Conservation (phyloP, 2,329 filamentous ascomycete species). For the Aureobasidium subglaciale region DNA sequence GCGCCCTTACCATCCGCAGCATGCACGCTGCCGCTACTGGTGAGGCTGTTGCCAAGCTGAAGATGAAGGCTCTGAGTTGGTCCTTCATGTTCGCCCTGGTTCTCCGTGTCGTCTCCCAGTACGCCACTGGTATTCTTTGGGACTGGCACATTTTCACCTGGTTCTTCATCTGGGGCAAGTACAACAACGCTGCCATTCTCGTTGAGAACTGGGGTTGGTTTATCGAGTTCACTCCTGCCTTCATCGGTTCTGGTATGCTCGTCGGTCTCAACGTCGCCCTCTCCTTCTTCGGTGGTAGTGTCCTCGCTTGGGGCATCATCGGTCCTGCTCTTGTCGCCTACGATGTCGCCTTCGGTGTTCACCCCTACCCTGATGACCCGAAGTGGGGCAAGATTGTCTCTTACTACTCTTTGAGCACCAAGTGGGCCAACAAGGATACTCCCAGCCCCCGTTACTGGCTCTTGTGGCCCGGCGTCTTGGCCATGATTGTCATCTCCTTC, state of each 20-base stretch:
- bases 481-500: constrained; percentile 46
- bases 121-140: constrained; percentile 55
- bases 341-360: constrained; percentile 31
- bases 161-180: constrained; percentile 42
- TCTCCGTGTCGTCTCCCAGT: constrained; percentile 50
- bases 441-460: constrained; percentile 48
- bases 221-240: constrained; percentile 53
- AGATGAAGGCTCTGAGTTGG: constrained; percentile 47
- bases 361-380: constrained; percentile 28
- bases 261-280: constrained; percentile 52
- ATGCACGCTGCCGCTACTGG: constrained; percentile 51
- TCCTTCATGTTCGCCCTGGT: constrained; percentile 44
- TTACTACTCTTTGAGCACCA: constrained; percentile 34
- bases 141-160: constrained; percentile 30
- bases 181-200: constrained; percentile 42
- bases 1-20: constrained; percentile 53
- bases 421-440: constrained; percentile 33
- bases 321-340: constrained; percentile 48
- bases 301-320: constrained; percentile 51
- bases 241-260: constrained; percentile 53
- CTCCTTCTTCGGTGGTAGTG: constrained; percentile 49
- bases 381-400: constrained; percentile 38
- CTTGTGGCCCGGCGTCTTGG: constrained; percentile 45
- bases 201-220: constrained; percentile 57
- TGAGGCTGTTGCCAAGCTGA: constrained; percentile 45